Conservation (phyloP, 2,329 filamentous ascomycete genomes). For the Podosphaera xanthii region DNA sequence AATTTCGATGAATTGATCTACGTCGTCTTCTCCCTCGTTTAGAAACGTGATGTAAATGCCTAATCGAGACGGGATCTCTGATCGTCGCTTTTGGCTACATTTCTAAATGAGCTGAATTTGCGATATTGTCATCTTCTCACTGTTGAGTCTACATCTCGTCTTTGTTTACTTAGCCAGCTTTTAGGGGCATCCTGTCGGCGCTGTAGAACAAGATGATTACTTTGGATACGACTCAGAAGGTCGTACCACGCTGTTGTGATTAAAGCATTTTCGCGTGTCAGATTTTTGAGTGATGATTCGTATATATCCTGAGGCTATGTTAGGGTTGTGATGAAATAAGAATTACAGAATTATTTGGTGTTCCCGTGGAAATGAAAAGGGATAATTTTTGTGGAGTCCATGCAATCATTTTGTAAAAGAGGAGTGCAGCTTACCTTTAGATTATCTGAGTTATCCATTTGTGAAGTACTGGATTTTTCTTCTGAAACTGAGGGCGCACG, state of each 20-base stretch:
- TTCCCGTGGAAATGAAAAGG: neutral
- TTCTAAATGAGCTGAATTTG: neutral
- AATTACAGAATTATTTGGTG: neutral
- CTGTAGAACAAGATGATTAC: conserved; percentile 60
- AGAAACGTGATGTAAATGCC: neutral
- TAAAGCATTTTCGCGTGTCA: conserved; percentile 56
- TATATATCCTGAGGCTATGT: conserved; percentile 9
- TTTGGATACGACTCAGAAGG: conserved; percentile 54
- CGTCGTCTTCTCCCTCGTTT: too few species aligned
- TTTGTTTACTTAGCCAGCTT: conserved; percentile 71
- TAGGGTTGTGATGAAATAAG: neutral
- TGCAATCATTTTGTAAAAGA: neutral
- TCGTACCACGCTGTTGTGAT: conserved; percentile 77
- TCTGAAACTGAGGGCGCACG: neutral
- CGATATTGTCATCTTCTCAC: conserved; percentile 10
- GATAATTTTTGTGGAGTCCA: neutral
- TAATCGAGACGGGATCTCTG: neutral
- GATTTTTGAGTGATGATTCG: conserved; percentile 24
- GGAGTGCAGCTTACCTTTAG: neutral
- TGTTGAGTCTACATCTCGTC: conserved; percentile 36
- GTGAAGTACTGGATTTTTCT: neutral
- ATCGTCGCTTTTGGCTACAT: neutral
- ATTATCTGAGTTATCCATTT: neutral
- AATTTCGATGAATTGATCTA: too few species aligned
- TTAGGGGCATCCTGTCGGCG: conserved; percentile 50